Conservation (phyloP, 1,139 yeast species). For the Ashbya aceris region DNA sequence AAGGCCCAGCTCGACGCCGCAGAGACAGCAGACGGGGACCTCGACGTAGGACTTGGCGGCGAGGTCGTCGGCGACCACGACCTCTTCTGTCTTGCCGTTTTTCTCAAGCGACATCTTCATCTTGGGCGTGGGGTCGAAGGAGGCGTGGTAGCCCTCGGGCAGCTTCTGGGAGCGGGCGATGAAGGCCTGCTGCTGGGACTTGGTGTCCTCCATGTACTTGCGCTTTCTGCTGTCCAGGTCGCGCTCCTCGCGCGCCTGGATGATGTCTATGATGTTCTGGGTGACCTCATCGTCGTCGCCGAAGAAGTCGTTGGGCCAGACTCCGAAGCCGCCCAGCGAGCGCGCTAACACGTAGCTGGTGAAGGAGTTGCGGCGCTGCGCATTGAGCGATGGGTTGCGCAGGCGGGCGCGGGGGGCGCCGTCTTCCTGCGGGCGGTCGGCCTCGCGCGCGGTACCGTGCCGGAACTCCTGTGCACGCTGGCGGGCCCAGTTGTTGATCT, state of each 20-base stretch:
- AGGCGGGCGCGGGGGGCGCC: neutral
- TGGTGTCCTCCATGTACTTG: slow-evolving; percentile 29
- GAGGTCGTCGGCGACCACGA: slow-evolving; percentile 21
- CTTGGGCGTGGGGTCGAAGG: slow-evolving; percentile 25
- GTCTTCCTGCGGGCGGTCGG: slow-evolving; percentile 3
- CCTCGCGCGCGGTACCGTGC: slow-evolving; percentile 2
- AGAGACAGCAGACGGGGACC: slow-evolving; percentile 51
- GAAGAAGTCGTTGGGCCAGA: slow-evolving; percentile 5
- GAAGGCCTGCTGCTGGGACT: slow-evolving; percentile 18
- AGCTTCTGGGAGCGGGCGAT: slow-evolving; percentile 14
- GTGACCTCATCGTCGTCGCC: slow-evolving; percentile 29
- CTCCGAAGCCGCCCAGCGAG: slow-evolving; percentile 4
- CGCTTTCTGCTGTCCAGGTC: slow-evolving; percentile 30
- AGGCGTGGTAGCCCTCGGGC: slow-evolving; percentile 23
- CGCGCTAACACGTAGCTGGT: slow-evolving; percentile 2
- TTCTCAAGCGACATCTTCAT: slow-evolving; percentile 25
- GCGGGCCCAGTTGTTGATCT: slow-evolving; percentile 17
- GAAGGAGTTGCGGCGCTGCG: neutral
- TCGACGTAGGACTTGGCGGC: slow-evolving; percentile 30
- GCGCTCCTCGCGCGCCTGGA: slow-evolving; percentile 30
- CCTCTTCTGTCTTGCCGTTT: slow-evolving; percentile 28
- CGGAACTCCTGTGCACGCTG: slow-evolving; percentile 6
- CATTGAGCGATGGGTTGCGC: neutral
- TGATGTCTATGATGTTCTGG: slow-evolving; percentile 26
- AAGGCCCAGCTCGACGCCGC: slow-evolving; percentile 60